These are phyloP conservation scores for Lactifluus rugatus DNA, from an alignment of 768 basidiomycete species.

Conservation along the genomic window DNA sequence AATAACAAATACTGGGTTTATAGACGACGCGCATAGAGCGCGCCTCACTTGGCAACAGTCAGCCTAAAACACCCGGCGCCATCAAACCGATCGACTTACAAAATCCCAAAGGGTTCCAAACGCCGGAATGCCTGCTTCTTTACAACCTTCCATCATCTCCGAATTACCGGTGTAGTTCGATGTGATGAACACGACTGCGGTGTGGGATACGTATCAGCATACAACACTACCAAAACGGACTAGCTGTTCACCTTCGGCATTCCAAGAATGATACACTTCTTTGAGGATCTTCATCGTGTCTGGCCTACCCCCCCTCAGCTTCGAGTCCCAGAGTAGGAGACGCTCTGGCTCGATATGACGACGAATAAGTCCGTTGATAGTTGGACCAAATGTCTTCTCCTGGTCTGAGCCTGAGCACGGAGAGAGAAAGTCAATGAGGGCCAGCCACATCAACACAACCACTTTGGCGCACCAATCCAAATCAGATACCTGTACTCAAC, in stretches of 20 bases:
- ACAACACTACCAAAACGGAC: no score
- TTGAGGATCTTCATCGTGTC: slow-evolving; percentile 32
- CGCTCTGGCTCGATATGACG: slow-evolving; percentile 32
- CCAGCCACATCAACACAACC: neutral
- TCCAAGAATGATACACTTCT: slow-evolving; percentile 30
- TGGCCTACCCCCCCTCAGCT: slow-evolving; percentile 31
- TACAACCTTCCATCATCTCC: slow-evolving; percentile 35
- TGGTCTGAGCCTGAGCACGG: slow-evolving; percentile 30
- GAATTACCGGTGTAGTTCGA: slow-evolving; percentile 34
- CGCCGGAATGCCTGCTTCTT: slow-evolving; percentile 29
- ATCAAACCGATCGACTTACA: neutral
- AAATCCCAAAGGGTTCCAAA: slow-evolving; percentile 28
- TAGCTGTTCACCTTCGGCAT: slow-evolving; percentile 25
- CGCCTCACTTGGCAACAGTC: slow-evolving; percentile 6
- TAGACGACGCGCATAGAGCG: neutral
- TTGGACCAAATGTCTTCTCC: slow-evolving; percentile 37
- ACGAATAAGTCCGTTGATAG: slow-evolving; percentile 33
- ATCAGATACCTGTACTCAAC: slow-evolving; percentile 29
- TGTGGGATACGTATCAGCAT: neutral
- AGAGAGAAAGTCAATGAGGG: neutral
- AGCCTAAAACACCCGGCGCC: neutral
- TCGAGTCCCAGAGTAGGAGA: slow-evolving; percentile 34
- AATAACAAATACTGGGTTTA: neutral
- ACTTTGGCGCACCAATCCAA: slow-evolving; percentile 28
- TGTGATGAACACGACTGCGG: slow-evolving; percentile 35